phyloP scores from a whole-genome alignment of 371 early-diverging fungal species.

The Zychaea mexicana region DNA sequence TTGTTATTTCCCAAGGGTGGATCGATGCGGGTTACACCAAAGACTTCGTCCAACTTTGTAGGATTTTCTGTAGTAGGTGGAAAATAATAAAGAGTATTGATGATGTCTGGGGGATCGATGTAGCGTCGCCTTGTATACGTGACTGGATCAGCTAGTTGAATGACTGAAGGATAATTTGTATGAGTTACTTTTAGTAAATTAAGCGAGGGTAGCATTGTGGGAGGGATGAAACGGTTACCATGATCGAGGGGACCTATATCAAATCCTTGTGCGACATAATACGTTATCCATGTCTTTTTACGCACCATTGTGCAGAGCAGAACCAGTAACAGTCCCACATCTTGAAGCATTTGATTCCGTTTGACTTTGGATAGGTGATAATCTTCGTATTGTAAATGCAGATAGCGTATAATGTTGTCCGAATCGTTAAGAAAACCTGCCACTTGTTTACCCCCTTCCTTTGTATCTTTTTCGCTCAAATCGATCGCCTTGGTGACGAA shows the following conservation, averaged over 20 bases:
- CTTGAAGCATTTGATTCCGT: conserved; percentile 17
- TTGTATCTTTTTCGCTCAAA: background rate
- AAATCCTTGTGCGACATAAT: conserved; percentile 40
- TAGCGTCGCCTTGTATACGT: conserved; percentile 17
- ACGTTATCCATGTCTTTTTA: conserved; percentile 47
- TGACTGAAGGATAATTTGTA: background rate
- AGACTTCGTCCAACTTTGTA: conserved; percentile 15
- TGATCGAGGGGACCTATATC: background rate
- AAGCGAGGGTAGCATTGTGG: background rate
- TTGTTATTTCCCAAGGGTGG: background rate
- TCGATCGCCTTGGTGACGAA: background rate
- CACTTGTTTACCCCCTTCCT: background rate
- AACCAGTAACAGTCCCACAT: conserved; percentile 48
- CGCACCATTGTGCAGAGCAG: conserved; percentile 42
- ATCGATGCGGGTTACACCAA: conserved; percentile 8
- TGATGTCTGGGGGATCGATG: conserved; percentile 3
- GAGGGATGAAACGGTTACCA: background rate
- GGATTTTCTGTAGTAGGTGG: background rate
- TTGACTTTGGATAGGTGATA: conserved; percentile 50
- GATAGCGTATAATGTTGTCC: conserved; percentile 36
- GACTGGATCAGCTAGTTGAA: background rate
- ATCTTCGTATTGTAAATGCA: conserved; percentile 72
- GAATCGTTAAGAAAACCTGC: conserved; percentile 15
- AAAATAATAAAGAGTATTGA: conserved; percentile 17
- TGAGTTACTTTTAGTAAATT: background rate